Conservation (phyloP, 345 rosid species). For the Populus tremula region DNA sequence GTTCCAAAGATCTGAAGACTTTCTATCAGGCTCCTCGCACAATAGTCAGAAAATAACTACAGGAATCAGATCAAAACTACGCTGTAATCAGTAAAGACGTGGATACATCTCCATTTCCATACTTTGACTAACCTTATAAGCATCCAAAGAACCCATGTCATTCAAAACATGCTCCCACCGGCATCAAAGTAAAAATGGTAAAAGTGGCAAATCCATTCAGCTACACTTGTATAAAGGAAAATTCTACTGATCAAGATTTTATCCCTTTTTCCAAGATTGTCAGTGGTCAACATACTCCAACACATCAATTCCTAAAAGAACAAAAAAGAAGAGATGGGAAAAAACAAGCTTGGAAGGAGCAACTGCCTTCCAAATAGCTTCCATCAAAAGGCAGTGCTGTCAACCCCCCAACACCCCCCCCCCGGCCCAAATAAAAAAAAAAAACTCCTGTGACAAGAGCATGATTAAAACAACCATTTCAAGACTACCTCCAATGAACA, state of each 20-base stretch:
- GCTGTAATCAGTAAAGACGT: neutral
- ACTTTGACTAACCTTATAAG: neutral
- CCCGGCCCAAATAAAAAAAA: too few species aligned
- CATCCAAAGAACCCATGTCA: neutral
- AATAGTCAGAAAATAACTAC: neutral
- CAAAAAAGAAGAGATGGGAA: neutral
- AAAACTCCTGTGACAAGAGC: neutral
- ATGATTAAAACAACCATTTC: neutral
- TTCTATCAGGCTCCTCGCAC: neutral
- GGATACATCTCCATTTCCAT: neutral
- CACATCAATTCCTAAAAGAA: neutral
- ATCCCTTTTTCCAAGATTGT: neutral
- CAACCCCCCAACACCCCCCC: neutral
- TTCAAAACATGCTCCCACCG: neutral
- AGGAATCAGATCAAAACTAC: neutral
- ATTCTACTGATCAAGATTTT: neutral
- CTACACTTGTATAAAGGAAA: neutral
- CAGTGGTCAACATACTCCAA: neutral
- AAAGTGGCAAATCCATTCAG: neutral
- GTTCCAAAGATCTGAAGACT: neutral
- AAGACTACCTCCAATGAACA: neutral
- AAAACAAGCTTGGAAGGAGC: neutral
- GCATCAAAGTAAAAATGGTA: neutral
- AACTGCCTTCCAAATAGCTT: neutral
- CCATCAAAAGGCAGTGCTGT: neutral